phyloP scores from a whole-genome alignment of 106 monocot species.

The Acorus calamus region DNA sequence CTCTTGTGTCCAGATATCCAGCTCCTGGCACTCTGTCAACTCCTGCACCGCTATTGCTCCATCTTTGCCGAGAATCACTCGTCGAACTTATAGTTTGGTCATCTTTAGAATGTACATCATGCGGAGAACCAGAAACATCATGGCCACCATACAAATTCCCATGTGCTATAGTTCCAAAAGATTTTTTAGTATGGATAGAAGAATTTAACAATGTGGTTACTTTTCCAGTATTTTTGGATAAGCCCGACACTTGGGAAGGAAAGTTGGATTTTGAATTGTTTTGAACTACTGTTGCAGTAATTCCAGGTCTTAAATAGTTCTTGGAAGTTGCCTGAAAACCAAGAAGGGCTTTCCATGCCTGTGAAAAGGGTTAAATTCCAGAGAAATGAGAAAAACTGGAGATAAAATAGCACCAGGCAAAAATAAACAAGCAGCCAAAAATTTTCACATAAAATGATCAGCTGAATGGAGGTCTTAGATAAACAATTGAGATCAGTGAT shows the following conservation, averaged over 20 bases:
- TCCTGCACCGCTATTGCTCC: conserved; percentile 9
- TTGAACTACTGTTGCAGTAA: conserved; percentile 26
- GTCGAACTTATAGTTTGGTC: conserved; percentile 5
- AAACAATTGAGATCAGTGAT: too few relatives aligned
- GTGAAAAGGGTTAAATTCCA: conserved; percentile 10
- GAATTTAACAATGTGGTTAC: conserved; percentile 2
- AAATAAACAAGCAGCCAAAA: too few relatives aligned
- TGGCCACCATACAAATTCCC: conserved; percentile 6
- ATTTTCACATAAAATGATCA: too few relatives aligned
- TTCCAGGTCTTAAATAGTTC: conserved; percentile 65
- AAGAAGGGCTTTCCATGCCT: conserved; percentile 82
- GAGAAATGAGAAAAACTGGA: background rate
- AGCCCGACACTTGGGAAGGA: conserved; percentile 8
- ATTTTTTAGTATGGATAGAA: background rate
- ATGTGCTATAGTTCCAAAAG: conserved; percentile 4
- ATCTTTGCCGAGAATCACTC: conserved; percentile 7
- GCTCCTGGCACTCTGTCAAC: conserved; percentile 7
- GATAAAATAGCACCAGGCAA: too few relatives aligned
- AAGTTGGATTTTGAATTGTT: conserved; percentile 5
- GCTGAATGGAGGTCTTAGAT: too few relatives aligned
- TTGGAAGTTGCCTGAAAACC: conserved; percentile 24
- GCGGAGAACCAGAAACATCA: conserved; percentile 1
- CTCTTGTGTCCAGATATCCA: conserved; percentile 13
- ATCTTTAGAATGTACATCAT: conserved; percentile 1
- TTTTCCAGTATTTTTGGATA: conserved; percentile 4